Evolutionary conservation across 257 asterid genomes (phyloP), one percentile per base, ranked within the genome.

Genomic region (Fraxinus anomala): DNA sequence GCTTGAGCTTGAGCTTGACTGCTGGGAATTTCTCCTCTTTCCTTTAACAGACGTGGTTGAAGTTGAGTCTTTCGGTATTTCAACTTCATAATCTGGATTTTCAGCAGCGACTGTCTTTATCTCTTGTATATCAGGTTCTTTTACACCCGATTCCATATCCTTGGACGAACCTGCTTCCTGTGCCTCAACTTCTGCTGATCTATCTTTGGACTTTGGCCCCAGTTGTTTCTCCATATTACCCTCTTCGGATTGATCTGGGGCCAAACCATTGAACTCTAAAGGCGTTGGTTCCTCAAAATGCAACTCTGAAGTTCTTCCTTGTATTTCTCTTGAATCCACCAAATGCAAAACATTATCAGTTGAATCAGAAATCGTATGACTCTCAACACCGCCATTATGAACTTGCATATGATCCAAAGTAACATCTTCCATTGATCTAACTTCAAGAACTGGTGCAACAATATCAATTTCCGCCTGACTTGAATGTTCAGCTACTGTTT

Each of bases 1-100:
- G 84, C 92, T 89, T 0, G 33, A 30, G 17, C 40, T 86, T 1
- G 96, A 83, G 80, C 86, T 86, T 2, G 96, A 89, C 86, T 86
- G 79, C 37, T 79, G 17, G 87, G 87, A 70, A 47, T 61, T 67
- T 72, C 79, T 79, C 78, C 77, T 79, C 75, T 86, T 84, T 70
- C 82, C 84, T 76, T 79, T 69, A 68, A 28, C 81, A 69, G 83
- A 47, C 68, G 76, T 16, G 36, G 76, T 30, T 26, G 85, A 80
- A 72, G 75, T 82, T 63, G 36, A 81, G 76, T 79, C 80, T 69
- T 81, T 72, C 28, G 82, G 68, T 42, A 66, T 65, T 83, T 82
- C 36, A 49, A 63, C 88, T 79, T 70, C 74, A 1, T 80, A 80
- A 33, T 75, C 82, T 17, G 74, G 30, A 76, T 80, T 82, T 76